phyloP scores from a whole-genome alignment of 169 alveolate genomes.

The Toxoplasma gondii region DNA sequence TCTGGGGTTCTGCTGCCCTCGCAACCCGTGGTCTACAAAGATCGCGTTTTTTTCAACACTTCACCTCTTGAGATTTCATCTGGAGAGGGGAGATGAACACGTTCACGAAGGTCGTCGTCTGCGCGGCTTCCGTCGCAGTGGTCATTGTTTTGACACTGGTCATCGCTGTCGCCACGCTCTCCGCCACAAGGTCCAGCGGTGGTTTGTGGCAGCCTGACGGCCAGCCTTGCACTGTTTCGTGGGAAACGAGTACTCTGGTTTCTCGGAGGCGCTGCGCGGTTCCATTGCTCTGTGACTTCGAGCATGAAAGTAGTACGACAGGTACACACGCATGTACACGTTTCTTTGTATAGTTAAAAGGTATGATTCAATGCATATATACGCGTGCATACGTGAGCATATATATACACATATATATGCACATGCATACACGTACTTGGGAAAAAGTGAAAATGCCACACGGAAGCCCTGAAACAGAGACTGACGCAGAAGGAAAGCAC shows the following conservation, averaged over 20 bases:
- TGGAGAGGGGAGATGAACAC: slow-evolving; percentile 5
- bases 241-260: neutral
- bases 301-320: slow-evolving; percentile 4
- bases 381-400: neutral
- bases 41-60: neutral
- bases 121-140: slow-evolving; percentile 35
- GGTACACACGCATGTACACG: neutral
- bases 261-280: slow-evolving; percentile 14
- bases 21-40: neutral
- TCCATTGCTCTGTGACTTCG: slow-evolving; percentile 13
- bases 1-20: no score
- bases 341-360: neutral
- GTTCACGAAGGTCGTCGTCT: slow-evolving; percentile 1
- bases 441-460: no score
- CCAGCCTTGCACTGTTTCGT: slow-evolving; percentile 20
- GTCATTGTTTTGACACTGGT: slow-evolving; percentile 10
- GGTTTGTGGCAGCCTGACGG: slow-evolving; percentile 15
- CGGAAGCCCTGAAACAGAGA: no score
- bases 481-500: no score
- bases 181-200: slow-evolving; percentile 1
- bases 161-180: neutral
- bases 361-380: neutral
- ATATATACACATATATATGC: no score
- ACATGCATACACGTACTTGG: no score
- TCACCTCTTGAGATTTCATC: neutral